Conservation (phyloP, 2,329 filamentous ascomycete genomes). For the Xylaria sp. region DNA sequence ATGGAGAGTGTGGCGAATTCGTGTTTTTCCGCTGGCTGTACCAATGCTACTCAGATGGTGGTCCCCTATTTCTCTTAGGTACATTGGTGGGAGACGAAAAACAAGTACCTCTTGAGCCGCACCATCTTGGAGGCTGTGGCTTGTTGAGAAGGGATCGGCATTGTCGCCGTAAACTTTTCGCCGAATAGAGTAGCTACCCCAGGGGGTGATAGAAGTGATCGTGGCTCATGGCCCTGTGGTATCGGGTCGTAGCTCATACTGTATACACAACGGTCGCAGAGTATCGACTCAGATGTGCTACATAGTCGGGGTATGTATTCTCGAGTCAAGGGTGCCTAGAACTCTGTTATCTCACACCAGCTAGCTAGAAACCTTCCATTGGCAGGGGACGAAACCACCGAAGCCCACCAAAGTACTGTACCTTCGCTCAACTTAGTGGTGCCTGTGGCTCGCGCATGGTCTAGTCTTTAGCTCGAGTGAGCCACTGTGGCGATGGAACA, state of each 20-base stretch:
- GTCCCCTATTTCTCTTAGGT: not conserved
- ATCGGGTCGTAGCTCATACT: conserved; percentile 12
- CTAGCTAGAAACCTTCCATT: conserved; percentile 1
- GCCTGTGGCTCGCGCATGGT: conserved; percentile 17
- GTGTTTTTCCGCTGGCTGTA: not conserved
- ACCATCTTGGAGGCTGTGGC: conserved; percentile 30
- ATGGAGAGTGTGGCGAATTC: conserved; percentile 20
- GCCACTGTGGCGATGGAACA: conserved; percentile 20
- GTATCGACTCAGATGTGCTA: too few species aligned
- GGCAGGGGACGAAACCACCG: not conserved
- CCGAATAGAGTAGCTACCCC: conserved; percentile 35
- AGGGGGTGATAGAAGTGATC: conserved; percentile 32
- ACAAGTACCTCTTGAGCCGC: conserved; percentile 15
- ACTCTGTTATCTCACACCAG: conserved; percentile 1
- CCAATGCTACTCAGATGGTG: not conserved
- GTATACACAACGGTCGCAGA: conserved; percentile 22
- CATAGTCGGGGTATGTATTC: not conserved
- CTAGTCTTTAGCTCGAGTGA: not conserved
- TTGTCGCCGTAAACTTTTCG: conserved; percentile 21
- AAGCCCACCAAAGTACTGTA: not conserved
- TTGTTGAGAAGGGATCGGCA: conserved; percentile 27
- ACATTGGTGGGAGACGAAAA: not conserved
- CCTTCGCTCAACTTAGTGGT: not conserved
- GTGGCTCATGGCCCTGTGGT: conserved; percentile 31
- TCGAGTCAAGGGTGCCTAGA: not conserved